Evolutionary conservation across 1,139 yeast genomes (phyloP), one percentile per base, ranked within the genome.

Genomic region (Magnusiomyces tetraspermus): DNA sequence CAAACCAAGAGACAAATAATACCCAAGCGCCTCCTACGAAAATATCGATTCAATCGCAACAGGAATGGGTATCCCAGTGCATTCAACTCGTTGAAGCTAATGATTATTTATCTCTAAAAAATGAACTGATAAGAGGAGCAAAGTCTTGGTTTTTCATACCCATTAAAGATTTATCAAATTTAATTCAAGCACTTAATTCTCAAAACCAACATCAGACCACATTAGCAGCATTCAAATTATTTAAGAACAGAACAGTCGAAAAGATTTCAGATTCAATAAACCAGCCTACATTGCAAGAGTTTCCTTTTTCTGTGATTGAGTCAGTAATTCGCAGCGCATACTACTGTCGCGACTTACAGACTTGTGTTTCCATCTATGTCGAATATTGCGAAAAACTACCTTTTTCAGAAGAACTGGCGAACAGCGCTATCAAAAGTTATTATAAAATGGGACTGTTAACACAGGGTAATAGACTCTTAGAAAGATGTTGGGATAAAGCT

Each of bases 401-500:
- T 13, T n/a, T 36, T 36, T 36, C 40, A 36, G 40, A 36, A 36
- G 40, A 36, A 13, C 15, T n/a, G 15, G 19, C 19, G 6, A 13
- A n/a, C 40, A 10, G 19, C 15, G 15, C 40, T 36, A n/a, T 36
- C 17, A 36, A n/a, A 36, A 36, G 40, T 36, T n/a, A 10, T n/a
- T 36, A 36, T 17, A n/a, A n/a, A 5, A 36, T 36, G 40, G 15
- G 40, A 5, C 11, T 13, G 40, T 17, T 22, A n/a, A 26, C 8
- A 23, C 22, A 44, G 23, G 36, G 15, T 10, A 13, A n/a, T 21
- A 36, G 41, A 37, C 48, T 51, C 21, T 41, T 53, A 17, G 10
- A 19, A 22, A 50, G 51, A 21, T 36, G 48, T 23, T 51, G 53
- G 53, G 51, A 51, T 24, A 31, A 41, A 19, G 53, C 51, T 3